Conservation (phyloP, 768 basidiomycete genomes). For the Naganishia randhawae region DNA sequence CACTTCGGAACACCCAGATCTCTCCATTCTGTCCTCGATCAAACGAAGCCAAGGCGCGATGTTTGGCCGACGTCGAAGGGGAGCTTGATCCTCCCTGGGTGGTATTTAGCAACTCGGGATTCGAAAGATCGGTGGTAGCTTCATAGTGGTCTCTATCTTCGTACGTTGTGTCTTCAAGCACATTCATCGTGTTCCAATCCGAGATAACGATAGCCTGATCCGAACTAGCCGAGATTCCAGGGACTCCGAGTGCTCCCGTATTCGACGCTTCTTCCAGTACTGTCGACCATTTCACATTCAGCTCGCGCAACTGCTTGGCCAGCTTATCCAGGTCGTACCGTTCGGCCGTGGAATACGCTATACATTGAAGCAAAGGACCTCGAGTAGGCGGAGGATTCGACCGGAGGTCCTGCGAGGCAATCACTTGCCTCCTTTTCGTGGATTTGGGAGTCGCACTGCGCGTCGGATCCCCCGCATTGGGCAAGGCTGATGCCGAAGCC, state of each 20-base stretch:
- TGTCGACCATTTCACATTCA: slow-evolving; percentile 45
- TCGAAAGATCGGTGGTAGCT: slow-evolving; percentile 2
- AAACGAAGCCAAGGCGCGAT: slow-evolving; percentile 30
- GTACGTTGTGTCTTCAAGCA: slow-evolving; percentile 14
- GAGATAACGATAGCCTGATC: slow-evolving; percentile 33
- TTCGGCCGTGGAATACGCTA: slow-evolving; percentile 82
- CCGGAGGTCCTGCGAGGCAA: slow-evolving; percentile 79
- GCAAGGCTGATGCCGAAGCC: neutral
- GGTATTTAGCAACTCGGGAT: neutral
- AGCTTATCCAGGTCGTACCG: slow-evolving; percentile 69
- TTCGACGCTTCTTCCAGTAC: slow-evolving; percentile 38
- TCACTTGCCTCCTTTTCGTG: slow-evolving; percentile 65
- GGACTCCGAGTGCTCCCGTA: slow-evolving; percentile 14
- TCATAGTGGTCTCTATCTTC: slow-evolving; percentile 14
- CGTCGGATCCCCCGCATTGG: no score
- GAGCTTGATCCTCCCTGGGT: neutral
- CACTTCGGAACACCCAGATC: slow-evolving; percentile 81
- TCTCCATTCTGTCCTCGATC: slow-evolving; percentile 59
- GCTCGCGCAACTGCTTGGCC: slow-evolving; percentile 36
- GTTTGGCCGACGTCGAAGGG: neutral
- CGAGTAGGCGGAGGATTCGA: slow-evolving; percentile 80
- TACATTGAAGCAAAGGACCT: slow-evolving; percentile 70
- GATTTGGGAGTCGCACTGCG: slow-evolving; percentile 35
- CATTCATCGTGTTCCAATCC: slow-evolving; percentile 23
- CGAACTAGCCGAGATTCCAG: slow-evolving; percentile 12